Conservation (phyloP, 495 filamentous ascomycete species). For the Podospora anserina region DNA sequence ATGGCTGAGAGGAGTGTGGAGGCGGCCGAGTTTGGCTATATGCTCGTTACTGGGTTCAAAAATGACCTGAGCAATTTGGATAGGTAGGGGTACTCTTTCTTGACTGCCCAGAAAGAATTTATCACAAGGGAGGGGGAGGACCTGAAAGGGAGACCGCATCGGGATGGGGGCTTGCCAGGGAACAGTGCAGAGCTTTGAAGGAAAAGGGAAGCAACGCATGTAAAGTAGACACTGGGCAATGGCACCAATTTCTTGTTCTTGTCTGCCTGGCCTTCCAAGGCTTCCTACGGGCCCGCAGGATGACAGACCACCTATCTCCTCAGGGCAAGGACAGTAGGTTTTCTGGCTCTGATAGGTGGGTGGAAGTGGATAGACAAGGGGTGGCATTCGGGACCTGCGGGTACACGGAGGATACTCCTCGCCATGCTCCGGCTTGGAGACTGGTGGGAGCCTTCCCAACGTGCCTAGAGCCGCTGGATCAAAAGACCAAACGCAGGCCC, state of each 20-base stretch:
- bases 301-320: background rate
- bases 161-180: background rate
- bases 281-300: background rate
- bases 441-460: no score
- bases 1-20: slow-evolving; percentile 29
- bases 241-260: background rate
- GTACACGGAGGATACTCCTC: background rate
- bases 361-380: background rate
- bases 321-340: background rate
- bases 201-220: background rate
- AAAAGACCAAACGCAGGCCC: no score
- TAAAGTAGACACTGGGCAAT: background rate
- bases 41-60: slow-evolving; percentile 40
- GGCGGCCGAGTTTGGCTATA: slow-evolving; percentile 38
- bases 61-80: slow-evolving; percentile 30
- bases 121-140: background rate
- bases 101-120: background rate
- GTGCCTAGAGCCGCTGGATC: no score
- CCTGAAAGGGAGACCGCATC: background rate
- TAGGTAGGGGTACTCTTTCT: slow-evolving; percentile 4
- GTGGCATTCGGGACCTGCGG: no score
- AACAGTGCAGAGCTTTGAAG: background rate
- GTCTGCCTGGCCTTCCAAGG: background rate
- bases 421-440: no score
- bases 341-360: background rate